Evolutionary conservation across 2,329 filamentous ascomycete genomes (phyloP), one percentile per base, ranked within the genome.

Genomic region (Aspergillus sp.): DNA sequence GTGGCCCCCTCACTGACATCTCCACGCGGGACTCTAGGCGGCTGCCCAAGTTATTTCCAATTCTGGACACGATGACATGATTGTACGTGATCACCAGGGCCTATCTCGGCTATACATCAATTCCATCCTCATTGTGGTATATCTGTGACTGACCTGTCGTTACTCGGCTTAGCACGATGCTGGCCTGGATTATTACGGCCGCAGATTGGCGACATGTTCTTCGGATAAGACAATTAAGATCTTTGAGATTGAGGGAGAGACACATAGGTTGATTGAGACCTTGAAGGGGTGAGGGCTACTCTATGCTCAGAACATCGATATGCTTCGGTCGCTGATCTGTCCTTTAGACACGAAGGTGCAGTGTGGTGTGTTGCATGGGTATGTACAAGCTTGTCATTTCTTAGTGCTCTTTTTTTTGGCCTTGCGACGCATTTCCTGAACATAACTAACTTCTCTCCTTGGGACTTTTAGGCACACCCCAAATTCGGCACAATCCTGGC

Each of bases 191-290:
- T 98, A 97, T 77, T 98, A 97, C 70, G 93, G 93, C 63, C 85
- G 93, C 56, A 86, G 91, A 64, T 82, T 98, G 58, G 93, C 93
- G 51, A 98, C 93, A 54, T 97, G 93, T 72, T 96, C 90, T 31
- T 96, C 91, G 54, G 93, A 98, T 73, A 90, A 93, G 67, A 97
- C 91, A 38, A 95, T 98, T 76, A 97, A 97, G 76, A 97, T 98
- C 65, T 98, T 96, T 65, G 93, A 98, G 71, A 86, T 98, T 44
- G 91, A 97, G 62, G 89, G 90, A 61, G 90, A 97, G 59, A 81
- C 85, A 56, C 91, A 98, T 71, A 82, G 88, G 52, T 74, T 97
- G 58, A 81, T 88, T 30, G 91, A 97, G 73, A 98, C 93, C 27
- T 75, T 98, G 54, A 95, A 95, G 73, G 91, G 91, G 89, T 94